These are phyloP conservation scores for Backusella psychrophila DNA, from an alignment of 192 early-diverging fungal genomes.

Conservation along the genomic window DNA sequence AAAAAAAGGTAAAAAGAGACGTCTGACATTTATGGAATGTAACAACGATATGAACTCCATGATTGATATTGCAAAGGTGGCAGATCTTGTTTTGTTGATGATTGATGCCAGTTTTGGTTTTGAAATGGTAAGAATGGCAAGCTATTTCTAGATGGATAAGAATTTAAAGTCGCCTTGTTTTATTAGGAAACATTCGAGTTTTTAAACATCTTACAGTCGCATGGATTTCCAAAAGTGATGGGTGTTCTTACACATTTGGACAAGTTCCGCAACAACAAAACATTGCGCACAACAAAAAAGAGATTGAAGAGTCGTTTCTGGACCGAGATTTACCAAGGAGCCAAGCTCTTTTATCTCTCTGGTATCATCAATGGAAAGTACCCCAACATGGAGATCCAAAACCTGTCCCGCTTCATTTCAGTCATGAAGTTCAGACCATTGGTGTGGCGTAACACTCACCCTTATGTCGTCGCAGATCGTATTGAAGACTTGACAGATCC, in stretches of 20 bases:
- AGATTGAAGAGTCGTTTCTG: conserved; percentile 97
- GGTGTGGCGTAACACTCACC: conserved; percentile 95
- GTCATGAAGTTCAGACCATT: conserved; percentile 98
- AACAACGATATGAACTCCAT: conserved; percentile 96
- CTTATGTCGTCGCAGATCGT: conserved; percentile 97
- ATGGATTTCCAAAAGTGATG: conserved; percentile 98
- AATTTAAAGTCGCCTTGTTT: background rate
- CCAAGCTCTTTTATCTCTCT: conserved; percentile 97
- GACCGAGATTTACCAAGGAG: conserved; percentile 99
- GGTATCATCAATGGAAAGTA: conserved; percentile 95
- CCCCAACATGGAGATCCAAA: conserved; percentile 90
- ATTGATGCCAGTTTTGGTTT: conserved; percentile 98
- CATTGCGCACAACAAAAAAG: conserved; percentile 87
- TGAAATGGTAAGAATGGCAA: conserved; percentile 73
- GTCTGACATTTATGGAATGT: conserved; percentile 97
- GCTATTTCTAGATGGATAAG: background rate
- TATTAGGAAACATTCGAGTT: conserved; percentile 96
- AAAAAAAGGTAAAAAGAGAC: conserved; percentile 73
- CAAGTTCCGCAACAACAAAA: conserved; percentile 92
- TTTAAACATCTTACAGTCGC: conserved; percentile 93
- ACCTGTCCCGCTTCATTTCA: conserved; percentile 96
- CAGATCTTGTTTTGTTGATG: conserved; percentile 91
- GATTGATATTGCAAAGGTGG: conserved; percentile 97
- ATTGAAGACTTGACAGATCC: conserved; percentile 97
- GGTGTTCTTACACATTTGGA: conserved; percentile 97